Base-by-base conservation (phyloP, 495 filamentous ascomycete species). In the Penicillium malachiteum region DNA sequence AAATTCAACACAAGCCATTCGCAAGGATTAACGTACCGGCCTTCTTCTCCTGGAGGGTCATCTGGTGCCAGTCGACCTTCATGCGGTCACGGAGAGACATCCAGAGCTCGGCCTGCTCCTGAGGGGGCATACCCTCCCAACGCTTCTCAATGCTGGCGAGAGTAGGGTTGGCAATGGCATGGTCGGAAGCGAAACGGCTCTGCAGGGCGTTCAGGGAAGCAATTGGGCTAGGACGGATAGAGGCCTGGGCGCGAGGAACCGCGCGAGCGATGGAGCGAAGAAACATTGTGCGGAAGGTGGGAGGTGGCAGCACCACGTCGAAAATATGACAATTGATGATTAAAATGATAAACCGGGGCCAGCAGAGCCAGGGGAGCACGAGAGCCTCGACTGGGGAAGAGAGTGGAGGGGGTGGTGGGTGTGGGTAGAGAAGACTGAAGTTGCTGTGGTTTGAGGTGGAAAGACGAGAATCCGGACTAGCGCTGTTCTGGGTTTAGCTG, bases 61-160 rank as follows among this genome's bases (percentile, higher is more conserved):
- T 79, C 64, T 97, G 90, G 66, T 87, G 81, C 94, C 94, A 98
- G 74, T 90, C 89, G 59, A 80, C 85, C 89, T 96, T 97, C 94
- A 97, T 97, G 66, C 94, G 87, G 79, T 98, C 94, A 66, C 94
- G 81, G 71, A 98, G 80, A 64, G 87, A 79, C 94, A 98, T 98
- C 93, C 93, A 98, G 63, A 98, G 77, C 69, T 97, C 94, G 56
- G 95, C 94, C 84, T 98, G 94, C 84, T 98, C 94, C 80, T 95
- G 90, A 53, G 92, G 91, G 37, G 91, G 92, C 89, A 98, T 89
- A 53, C 71, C 82, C 80, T 98, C 94, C 94, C 94, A 98, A 77
- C 94, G 81, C 89, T 96, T 97, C 86, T 98, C 94, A 70, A 98
- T 97, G 77, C 95, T 87, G 73, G 91, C 89, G 58, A 98, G 85